Evolutionary conservation across 495 filamentous ascomycete species (phyloP), one percentile per base, ranked within the genome.

Genomic region (Cetradonia linearis): DNA sequence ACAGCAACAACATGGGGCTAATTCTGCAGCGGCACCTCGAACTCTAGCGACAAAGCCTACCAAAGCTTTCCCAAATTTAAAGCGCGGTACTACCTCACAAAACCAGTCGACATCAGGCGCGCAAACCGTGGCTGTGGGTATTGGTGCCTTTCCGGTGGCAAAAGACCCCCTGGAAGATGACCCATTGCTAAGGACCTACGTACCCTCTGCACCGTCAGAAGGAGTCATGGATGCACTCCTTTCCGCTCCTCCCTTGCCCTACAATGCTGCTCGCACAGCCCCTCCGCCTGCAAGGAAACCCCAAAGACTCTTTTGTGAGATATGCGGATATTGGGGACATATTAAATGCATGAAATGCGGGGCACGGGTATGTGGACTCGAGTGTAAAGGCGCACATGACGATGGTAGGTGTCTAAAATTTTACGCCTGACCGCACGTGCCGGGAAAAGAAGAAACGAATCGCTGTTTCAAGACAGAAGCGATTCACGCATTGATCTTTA

Each of bases 251-350:
- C 86, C 90, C 25, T 72, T 96, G 33, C 83, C 80, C n/a, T 95
- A 95, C 70, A 79, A 82, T 55, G 88, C 86, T 33, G 84, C 91
- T 30, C 77, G 86, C n/a, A 83, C 80, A 0, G 75, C 72, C 13
- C 81, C 82, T 59, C 74, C 81, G 2, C 62, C 74, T 1, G 66
- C 74, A 5, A 67, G 61, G 55, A 83, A 81, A 55, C 83, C 88
- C n/a, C 73, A 77, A 56, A 76, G 89, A 55, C 68, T 70, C 30
- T 96, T 96, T 68, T 96, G 91, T 73, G 88, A 86, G 67, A 84
- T 91, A 55, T 96, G 91, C 72, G 91, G 91, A 34, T 95, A 93
- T 71, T 96, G 91, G 91, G 91, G 91, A 1, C 79, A 86, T 63
- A 86, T 90, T 33, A 82, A 80, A 71, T 96, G 91, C 71, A 82